Evolutionary conservation across 768 basidiomycete genomes (phyloP), one percentile per base, ranked within the genome.

Genomic region (Agaricus subrufescens): DNA sequence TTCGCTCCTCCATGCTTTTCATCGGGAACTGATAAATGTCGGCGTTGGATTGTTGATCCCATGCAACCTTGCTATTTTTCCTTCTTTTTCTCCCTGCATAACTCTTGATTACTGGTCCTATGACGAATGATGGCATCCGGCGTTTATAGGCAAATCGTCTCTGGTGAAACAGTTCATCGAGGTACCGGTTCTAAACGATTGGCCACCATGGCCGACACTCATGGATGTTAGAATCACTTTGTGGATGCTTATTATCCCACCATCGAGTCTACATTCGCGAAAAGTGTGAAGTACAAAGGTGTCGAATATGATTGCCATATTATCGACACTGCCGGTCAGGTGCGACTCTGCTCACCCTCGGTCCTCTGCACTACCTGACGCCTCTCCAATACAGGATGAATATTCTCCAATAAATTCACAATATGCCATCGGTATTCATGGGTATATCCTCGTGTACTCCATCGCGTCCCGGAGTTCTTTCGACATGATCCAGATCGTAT

Each of bases 301-400:
- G 79, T 87, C 31, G 92, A 95, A 65, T 98, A 94, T 66, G 88
- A 94, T 58, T 95, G 94, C 73, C 94, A 96, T 73, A 95, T 98
- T 74, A 92, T 98, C 64, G 96, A 98, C 70, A 96, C 94, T 60
- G 96, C 96, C 50, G 96, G 96, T 29, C 96, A 98, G 84, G 94
- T 92, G 55, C 61, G 83, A 68, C 19, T 37, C 7, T 42, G 45
- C 38, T 9, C 42, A 55, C 1, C 4, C 2, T 19, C 9, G 5
- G 23, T 30, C 14, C 42, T 26, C 42, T 23, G 57, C 31, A 38
- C 43, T 12, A 15, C 14, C 5, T 43, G 12, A 55, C 29, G 52
- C 63, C 5, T 15, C 25, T 10, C 34, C 12, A 12, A n/a, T 34
- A 40, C 30, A 94, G 94, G 96, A 98, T 66, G 96, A 99, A 71